Evolutionary conservation across 2,329 filamentous ascomycete species (phyloP).

Genomic region (Ceratocystis cacaofunesta): DNA sequence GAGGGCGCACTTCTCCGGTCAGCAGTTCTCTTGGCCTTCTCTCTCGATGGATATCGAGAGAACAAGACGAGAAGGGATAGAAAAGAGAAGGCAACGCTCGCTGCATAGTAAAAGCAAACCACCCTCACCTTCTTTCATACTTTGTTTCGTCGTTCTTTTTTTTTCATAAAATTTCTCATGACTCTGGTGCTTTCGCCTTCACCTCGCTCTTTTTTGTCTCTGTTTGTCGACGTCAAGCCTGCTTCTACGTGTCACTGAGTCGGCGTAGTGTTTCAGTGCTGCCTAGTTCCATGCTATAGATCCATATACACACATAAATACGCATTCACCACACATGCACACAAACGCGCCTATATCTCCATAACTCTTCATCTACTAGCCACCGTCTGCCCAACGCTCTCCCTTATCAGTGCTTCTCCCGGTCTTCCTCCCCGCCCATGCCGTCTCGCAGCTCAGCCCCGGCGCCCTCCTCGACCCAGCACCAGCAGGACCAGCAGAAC

Average conservation of each 20-base stretch:
- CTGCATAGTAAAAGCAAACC: background rate
- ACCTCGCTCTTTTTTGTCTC: background rate
- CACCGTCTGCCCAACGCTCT: background rate
- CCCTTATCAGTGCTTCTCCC: background rate
- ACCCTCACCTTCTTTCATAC: background rate
- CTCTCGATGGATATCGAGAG: background rate
- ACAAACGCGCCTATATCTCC: background rate
- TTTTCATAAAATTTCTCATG: background rate
- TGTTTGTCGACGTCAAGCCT: background rate
- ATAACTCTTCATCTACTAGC: background rate
- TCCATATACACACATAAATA: constrained; percentile 1
- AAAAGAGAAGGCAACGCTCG: background rate
- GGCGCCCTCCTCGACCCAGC: background rate
- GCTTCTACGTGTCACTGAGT: background rate
- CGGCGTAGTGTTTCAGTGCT: background rate
- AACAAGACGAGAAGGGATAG: background rate
- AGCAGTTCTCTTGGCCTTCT: background rate
- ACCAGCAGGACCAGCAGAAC: background rate
- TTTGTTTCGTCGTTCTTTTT: background rate
- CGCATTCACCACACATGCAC: background rate
- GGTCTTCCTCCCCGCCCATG: background rate
- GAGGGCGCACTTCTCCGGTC: background rate
- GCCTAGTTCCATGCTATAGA: background rate
- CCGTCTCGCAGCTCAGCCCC: background rate
- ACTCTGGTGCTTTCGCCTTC: background rate